These are phyloP conservation scores for Agaricus subrufescens DNA, from an alignment of 768 basidiomycete genomes.

Conservation along the genomic window DNA sequence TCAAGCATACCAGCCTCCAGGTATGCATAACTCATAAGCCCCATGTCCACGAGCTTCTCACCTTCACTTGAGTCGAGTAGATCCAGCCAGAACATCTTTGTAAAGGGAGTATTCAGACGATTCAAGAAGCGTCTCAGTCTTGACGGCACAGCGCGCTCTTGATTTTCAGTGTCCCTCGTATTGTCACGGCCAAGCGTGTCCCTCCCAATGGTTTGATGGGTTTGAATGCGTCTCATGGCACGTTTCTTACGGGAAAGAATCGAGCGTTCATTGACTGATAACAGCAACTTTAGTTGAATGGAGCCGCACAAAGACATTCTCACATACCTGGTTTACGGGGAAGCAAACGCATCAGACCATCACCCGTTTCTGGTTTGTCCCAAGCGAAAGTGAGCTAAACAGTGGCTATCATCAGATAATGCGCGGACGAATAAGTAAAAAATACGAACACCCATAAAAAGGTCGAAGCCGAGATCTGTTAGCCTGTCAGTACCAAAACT, in stretches of 20 bases:
- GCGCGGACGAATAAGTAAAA: neutral
- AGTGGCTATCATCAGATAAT: neutral
- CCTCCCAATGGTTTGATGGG: conserved; percentile 30
- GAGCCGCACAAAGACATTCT: neutral
- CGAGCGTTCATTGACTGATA: conserved; percentile 50
- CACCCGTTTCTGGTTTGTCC: conserved; percentile 62
- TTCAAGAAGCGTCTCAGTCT: conserved; percentile 29
- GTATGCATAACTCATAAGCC: conserved; percentile 63
- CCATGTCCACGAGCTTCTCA: conserved; percentile 57
- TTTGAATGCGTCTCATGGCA: conserved; percentile 48
- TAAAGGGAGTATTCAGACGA: conserved; percentile 50
- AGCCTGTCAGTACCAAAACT: neutral
- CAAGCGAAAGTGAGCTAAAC: conserved; percentile 63
- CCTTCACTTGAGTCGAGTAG: conserved; percentile 45
- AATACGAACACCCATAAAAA: conserved; percentile 54
- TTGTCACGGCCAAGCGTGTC: too few species aligned
- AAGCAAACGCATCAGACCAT: conserved; percentile 62
- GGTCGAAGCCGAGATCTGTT: conserved; percentile 67
- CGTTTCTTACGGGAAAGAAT: conserved; percentile 49
- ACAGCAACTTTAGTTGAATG: neutral
- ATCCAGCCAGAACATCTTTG: conserved; percentile 56
- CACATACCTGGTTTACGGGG: conserved; percentile 59
- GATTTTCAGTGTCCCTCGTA: conserved; percentile 45
- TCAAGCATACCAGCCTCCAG: conserved; percentile 63
- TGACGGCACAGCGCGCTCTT: conserved; percentile 36